A percentile compares a stretch with the other conserved stretches of the same genome.
phyloP scores from a whole-genome alignment of 495 filamentous ascomycete species.

The Neurospora sublineolata region DNA sequence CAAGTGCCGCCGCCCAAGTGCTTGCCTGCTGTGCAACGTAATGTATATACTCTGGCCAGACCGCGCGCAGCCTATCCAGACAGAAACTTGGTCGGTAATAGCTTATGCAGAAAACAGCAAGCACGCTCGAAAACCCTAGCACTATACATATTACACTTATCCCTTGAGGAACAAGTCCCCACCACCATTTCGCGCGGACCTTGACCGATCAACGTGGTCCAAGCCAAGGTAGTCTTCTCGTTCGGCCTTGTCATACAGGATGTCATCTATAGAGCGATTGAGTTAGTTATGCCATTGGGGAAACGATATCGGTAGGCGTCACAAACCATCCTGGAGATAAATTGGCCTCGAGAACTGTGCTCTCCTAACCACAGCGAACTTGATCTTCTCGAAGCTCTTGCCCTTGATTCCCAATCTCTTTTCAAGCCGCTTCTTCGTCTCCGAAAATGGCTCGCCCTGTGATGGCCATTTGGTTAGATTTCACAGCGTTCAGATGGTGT shows the following conservation, averaged over 20 bases:
- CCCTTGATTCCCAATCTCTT: slow-evolving; percentile 89
- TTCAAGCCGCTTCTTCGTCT: slow-evolving; percentile 83
- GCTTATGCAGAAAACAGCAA: not conserved
- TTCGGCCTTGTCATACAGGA: slow-evolving; percentile 62
- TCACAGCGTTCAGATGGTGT: not conserved
- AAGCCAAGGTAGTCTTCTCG: slow-evolving; percentile 74
- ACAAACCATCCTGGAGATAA: slow-evolving; percentile 81
- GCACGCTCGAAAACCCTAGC: not conserved
- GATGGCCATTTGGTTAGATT: not conserved
- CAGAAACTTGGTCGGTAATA: not conserved
- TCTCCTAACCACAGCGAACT: slow-evolving; percentile 74
- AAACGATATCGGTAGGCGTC: not conserved
- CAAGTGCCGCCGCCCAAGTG: not conserved
- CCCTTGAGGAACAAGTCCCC: slow-evolving; percentile 46
- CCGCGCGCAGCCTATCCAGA: not conserved
- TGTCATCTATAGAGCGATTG: slow-evolving; percentile 50
- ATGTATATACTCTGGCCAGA: not conserved
- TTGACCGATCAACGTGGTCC: slow-evolving; percentile 71
- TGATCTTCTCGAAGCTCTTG: slow-evolving; percentile 97
- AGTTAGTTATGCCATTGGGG: slow-evolving; percentile 5
- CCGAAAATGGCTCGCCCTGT: slow-evolving; percentile 74
- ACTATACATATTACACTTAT: slow-evolving; percentile 17
- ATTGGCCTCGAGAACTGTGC: slow-evolving; percentile 56
- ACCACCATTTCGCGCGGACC: slow-evolving; percentile 37
- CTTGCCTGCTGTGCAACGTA: not conserved